Evolutionary conservation across 805 yeast genomes (phyloP).

Genomic region (Saturnispora bothae): DNA sequence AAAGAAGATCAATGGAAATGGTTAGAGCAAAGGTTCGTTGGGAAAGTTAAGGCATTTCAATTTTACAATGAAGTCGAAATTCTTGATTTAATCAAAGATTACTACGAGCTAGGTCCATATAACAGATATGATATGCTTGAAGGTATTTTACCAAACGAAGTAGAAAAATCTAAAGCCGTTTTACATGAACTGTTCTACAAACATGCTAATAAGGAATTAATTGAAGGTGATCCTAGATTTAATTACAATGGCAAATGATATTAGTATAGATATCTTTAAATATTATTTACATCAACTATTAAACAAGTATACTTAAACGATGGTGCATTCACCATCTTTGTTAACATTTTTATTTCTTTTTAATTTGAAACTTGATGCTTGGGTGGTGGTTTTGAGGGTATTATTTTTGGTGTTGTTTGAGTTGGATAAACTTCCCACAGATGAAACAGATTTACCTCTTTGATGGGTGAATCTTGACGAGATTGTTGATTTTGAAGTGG

Average conservation of each 20-base stretch:
- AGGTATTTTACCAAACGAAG: conserved; percentile 3
- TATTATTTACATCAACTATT: not conserved
- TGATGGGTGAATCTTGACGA: conserved; percentile 5
- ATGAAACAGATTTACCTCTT: not conserved
- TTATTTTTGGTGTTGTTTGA: not conserved
- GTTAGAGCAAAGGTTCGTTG: conserved; percentile 12
- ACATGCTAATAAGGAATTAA: conserved; percentile 8
- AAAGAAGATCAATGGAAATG: conserved; percentile 14
- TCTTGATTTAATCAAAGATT: conserved; percentile 7
- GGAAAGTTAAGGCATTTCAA: conserved; percentile 13
- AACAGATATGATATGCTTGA: conserved; percentile 9
- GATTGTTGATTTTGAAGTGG: not conserved
- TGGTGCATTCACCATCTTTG: conserved; percentile 24
- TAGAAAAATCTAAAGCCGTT: conserved; percentile 7
- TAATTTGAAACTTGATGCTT: conserved; percentile 3
- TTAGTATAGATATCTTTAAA: not conserved
- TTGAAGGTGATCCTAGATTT: conserved; percentile 6
- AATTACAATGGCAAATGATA: not conserved
- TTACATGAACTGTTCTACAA: conserved; percentile 10
- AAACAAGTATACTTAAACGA: conserved; percentile 15
- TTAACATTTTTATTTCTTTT: conserved; percentile 8
- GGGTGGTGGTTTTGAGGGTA: not conserved
- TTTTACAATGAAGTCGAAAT: conserved; percentile 11
- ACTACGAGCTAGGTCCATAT: conserved; percentile 10
- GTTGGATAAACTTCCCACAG: not conserved